Evolutionary conservation across 495 filamentous ascomycete species (phyloP), one percentile per base, ranked within the genome.

Genomic region (Evansstolkia leycettana): DNA sequence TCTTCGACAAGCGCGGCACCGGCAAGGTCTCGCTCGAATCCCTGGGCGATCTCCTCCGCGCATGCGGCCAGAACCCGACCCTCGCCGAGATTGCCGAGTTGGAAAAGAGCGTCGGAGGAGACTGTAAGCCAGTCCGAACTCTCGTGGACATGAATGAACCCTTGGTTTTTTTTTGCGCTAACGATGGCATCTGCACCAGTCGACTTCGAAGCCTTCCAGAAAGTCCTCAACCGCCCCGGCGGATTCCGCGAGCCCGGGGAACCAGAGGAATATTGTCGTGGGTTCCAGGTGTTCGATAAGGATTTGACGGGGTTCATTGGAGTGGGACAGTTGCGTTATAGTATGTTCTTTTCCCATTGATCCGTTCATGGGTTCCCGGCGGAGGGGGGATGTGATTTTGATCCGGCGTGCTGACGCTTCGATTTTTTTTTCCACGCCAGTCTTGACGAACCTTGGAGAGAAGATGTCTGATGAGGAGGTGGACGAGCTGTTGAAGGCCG

Each of bases 221-320:
- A 88, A 53, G 74, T 95, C 48, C 82, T 98, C 41, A 96, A 96
- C 70, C 82, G 90, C 26, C 92, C 90, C 7, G 89, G 88, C 54
- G 90, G 90, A 36, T 98, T 96, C 78, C 87, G 90, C 47, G 89
- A 96, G 34, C 92, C 92, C 5, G 88, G 86, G 46, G 88, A 95
- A 57, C 89, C 89, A 7, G 88, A 96, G 45, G 89, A 96, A 62
- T 98, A 96, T 58, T 93, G 87, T 60, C 79, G 87, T 29, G 90
- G 89, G 31, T 98, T 98, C 64, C 90, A 96, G 64, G 90, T 96
- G 39, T 98, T 98, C 51, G 90, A 98, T 63, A 98, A 98, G 68
- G 90, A 98, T 59, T 80, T 89, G 77, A 93, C 87, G 33, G 90
- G 90, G 13, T 94, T 85, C 62, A 94, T 98, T 62, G 90, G 89